Base-by-base conservation (phyloP, 352 stramenopile species). In the Globisporangium paddicum region DNA sequence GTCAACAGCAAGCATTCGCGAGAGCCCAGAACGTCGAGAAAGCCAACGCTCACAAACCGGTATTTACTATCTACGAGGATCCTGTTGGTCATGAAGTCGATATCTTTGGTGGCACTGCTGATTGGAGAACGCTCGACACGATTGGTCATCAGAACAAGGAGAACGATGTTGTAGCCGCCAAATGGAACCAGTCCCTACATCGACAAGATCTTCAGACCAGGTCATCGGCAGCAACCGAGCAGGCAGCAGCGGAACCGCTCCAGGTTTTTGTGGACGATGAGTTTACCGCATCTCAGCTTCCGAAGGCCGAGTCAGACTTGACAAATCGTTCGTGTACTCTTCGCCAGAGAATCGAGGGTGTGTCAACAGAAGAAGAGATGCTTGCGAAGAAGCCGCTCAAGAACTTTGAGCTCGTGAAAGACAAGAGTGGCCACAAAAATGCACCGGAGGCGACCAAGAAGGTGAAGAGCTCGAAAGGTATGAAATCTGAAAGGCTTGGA, bases 21-120 rank as follows among this genome's bases (percentile, higher is more conserved):
- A 74, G 82, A 34, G 70, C 70, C 21, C 65, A 92, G 56, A 76
- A 73, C 37, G 72, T 86, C 46, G 76, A 85, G 50, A 73, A 72
- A 62, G 66, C 66, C 9, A 89, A 88, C 60, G 72, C 76, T 18
- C 74, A 90, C 68, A 92, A 92, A 63, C 82, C 82, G 78, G 82
- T 89, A 86, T 92, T 92, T 87, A 75, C 66, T 53, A 71, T 92
- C 49, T 92, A 90, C 58, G 79, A 92, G 68, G 82, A 92, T 60
- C 78, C 76, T 70, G 58, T 58, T 60, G 71, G 64, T 21, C 64
- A 64, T 25, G 68, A 84, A 57, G 63, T 79, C 42, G 82, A 92
- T 76, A 58, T 69, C 46, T 79, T 90, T 73, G 67, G 73, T 30
- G 66, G 72, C 61, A 79, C 71, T 70, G 63, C 69, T 75, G 69